Evolutionary conservation across 164 flowering plant species (phyloP), one percentile per base, ranked within the genome.

Genomic region (Euptelea pleiosperma): DNA sequence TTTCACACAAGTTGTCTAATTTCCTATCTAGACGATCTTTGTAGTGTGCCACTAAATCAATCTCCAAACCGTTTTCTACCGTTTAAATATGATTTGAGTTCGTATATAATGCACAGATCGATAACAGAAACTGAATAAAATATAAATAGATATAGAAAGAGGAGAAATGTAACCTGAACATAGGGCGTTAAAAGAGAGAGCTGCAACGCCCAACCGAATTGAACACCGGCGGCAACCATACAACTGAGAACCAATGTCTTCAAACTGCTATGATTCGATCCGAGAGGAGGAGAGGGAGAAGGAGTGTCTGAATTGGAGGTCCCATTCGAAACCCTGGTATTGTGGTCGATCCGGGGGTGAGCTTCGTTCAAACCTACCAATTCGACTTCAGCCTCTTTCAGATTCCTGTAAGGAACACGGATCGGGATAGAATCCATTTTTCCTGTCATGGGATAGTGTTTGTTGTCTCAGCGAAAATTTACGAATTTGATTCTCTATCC

Each of bases 121-220:
- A 22, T 8, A 1, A 49, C 15, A 49, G 14, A 3, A 53, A 52
- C 15, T 1, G 19, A 42, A 56, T 22, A 10, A 26, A 5, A 11
- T 1, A 31, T 0, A 64, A 28, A 12, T 6, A 21, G 26, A 52
- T n/a, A 39, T 0, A 45, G 22, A 53, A 18, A 41, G 34, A 28
- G 21, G 15, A 49, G 49, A 34, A 35, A 62, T 3, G 18, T 4
- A 24, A 84, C 99, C 96, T 88, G 97, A 54, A 93, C 67, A 51
- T 90, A 93, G 28, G 99, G 99, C 36, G 96, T 93, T 34, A 93
- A 65, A 39, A 93, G 95, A 0, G 97, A 90, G 12, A 93, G 91
- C 71, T 90, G 97, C 63, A 90, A 69, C 4, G 99, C 97, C 99
- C 97, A 93, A 26, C 99, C 97, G 56, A 93, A 90, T 55, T 93